A percentile compares a stretch with the other conserved stretches of the same genome.
These are phyloP conservation scores for Calonectria pseudoturangicola DNA, from an alignment of 2,329 filamentous ascomycete genomes.

Conservation along the genomic window DNA sequence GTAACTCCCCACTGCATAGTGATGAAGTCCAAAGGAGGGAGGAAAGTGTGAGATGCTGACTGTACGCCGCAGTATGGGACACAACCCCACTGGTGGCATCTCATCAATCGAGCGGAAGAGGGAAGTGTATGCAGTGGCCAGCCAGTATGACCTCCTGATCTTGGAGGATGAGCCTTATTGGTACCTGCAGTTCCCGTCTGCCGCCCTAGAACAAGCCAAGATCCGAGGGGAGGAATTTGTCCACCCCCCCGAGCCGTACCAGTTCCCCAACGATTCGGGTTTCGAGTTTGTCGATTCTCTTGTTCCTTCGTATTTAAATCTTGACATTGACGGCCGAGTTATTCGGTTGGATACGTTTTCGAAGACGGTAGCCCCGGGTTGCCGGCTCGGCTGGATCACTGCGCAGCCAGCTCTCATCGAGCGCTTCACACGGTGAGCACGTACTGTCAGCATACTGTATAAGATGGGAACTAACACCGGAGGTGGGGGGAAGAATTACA, in stretches of 20 bases:
- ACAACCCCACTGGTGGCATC: slow-evolving; percentile 89
- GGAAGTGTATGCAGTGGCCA: slow-evolving; percentile 87
- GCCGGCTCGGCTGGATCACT: slow-evolving; percentile 92
- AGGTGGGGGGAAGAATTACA: slow-evolving; percentile 73
- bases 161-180: slow-evolving; percentile 97
- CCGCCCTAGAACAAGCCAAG: slow-evolving; percentile 71
- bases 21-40: not conserved
- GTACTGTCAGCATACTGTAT: not conserved
- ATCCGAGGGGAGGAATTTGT: slow-evolving; percentile 63
- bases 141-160: slow-evolving; percentile 91
- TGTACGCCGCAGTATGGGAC: slow-evolving; percentile 69
- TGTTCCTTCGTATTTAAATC: slow-evolving; percentile 85
- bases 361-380: slow-evolving; percentile 93
- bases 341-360: slow-evolving; percentile 94
- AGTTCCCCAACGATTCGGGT: slow-evolving; percentile 70
- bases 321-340: slow-evolving; percentile 91
- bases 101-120: slow-evolving; percentile 83
- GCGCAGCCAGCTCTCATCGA: slow-evolving; percentile 87
- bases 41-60: slow-evolving; percentile 24
- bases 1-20: not conserved
- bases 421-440: slow-evolving; percentile 70
- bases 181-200: slow-evolving; percentile 92
- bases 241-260: slow-evolving; percentile 55
- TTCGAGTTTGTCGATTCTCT: slow-evolving; percentile 89
- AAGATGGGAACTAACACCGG: slow-evolving; percentile 32